Base-by-base conservation (phyloP, 2,329 filamentous ascomycete genomes). In the Blumeriella jaapii region DNA sequence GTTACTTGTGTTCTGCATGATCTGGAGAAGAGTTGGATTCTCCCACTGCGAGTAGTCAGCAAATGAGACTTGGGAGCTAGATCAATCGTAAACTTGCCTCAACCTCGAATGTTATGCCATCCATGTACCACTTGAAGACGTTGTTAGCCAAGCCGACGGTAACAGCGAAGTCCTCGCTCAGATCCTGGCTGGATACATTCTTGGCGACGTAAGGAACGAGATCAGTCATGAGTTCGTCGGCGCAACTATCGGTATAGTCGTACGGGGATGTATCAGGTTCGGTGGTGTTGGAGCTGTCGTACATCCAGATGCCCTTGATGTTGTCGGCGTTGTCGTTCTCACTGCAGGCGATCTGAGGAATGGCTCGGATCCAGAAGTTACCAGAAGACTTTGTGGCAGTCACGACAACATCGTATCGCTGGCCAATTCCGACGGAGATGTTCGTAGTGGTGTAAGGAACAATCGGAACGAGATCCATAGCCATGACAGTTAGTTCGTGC, bases 341-440 rank as follows among this genome's bases (percentile, higher is more conserved):
- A 8, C 65, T 69, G 0, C 76, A 79, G 1, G 70, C 48, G 2
- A 66, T 71, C 34, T 67, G 51, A 1, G 65, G 65, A 48, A 66
- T 69, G 36, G 66, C 61, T 24, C 73, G 66, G 59, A 79, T 69
- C 70, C 71, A 78, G 48, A 68, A 75, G 5, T 69, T 59, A 6
- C 61, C 58, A 15, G 59, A 56, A 4, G 60, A 62, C 6, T 55
- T 50, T 39, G 65, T 51, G 10, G 67, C 68, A 19, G 59, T 63
- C 39, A 73, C 63, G 5, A 69, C 43, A 55, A 53, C 29, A 39
- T 52, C 49, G 47, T 53, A 60, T 37, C 59, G 54, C 47, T 77
- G 72, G 29, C 45, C 56, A 50, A 67, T 64, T 4, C 55, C 60
- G 30, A 70, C 51, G 22, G 57, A 58, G 1, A 73, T 34, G 14